Evolutionary conservation across 768 basidiomycete species (phyloP), one percentile per base, ranked within the genome.

Genomic region (Tephrocybe sp.): DNA sequence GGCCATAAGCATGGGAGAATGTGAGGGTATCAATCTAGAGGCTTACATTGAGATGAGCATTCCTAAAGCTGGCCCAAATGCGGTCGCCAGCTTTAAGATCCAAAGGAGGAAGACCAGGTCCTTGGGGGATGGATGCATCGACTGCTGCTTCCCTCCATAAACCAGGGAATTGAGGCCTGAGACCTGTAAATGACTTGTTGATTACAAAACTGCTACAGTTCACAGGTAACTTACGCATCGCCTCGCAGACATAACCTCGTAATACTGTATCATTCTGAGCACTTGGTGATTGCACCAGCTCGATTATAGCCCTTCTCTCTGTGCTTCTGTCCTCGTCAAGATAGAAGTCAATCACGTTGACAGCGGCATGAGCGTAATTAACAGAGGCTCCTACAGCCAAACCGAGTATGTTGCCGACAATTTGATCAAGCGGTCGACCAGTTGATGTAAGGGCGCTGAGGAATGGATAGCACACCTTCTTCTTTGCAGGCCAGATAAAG

Each of bases 311-410:
- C 0, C 59, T 65, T 7, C 68, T 63, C 51, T 80, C 75, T 41
- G 61, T 61, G 8, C 64, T 66, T 12, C 66, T 69, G 18, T 57
- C 60, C 28, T 73, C 73, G 31, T 73, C 72, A 21, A 83, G 60
- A 61, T 79, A 82, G 63, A 82, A 80, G 54, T 82, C 73, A 38
- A 83, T 60, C 15, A 81, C 70, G 32, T 78, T 67, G 6, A 73
- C 69, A n/a, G 70, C 70, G 7, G 73, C 75, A 52, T 81, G 77
- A 0, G 75, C 72, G 35, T 70, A 70, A 57, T 73, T 75, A 22
- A 77, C 75, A 1, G 73, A 71, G n/a, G 71, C 69, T 1, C 73
- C 69, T 12, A 80, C 70, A 2, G 75, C 75, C 5, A 82, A 62
- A 1, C 77, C 74, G 8, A 83, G 51, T 9, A 77, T 68, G 24